Base-by-base conservation (phyloP, 371 early-diverging fungal species). In the Antonospora locustae region DNA sequence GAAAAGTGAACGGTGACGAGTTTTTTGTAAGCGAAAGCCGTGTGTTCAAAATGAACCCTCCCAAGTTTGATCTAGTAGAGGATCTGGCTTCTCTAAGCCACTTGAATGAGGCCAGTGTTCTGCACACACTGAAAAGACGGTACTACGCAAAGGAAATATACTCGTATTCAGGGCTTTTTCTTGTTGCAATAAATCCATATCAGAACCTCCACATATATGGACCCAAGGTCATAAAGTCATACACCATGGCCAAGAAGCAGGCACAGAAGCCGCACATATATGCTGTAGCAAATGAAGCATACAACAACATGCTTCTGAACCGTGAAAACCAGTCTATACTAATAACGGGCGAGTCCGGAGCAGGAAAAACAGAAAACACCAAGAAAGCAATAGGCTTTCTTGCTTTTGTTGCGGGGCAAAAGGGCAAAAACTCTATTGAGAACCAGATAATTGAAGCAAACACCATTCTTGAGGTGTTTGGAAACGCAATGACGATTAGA, bases 301-400 rank as follows among this genome's bases (percentile, higher is more conserved):
- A 88, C 74, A 80, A 82, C 62, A 85, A 84, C 60, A 88, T 98
- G 91, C 69, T 91, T 7, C 82, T 83, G 46, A 83, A 86, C 43
- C 77, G 80, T 55, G 87, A 87, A 65, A 89, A 93, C 65, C 97
- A 98, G 73, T 88, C 91, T 3, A 90, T 98, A 63, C 73, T 97
- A 19, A 92, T 98, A 65, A 96, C 97, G 37, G 99, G 99, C 56
- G 97, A 99, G 76, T 90, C 92, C 17, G 97, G 97, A 30, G 97
- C 99, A 22, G 99, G 99, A 48, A 99, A 99, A 75, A 99, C 99
- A 5, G 97, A 92, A 73, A 94, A 91, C 74, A 92, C 96, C 14
- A 95, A 99, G 66, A 88, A 88, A 59, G 90, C 93, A n/a, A 93
- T 96, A 50, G 88, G 90, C 67, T 97, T 92, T 74, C 75, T 99